These are phyloP conservation scores for Daldinia caldariorum DNA, from an alignment of 495 filamentous ascomycete genomes.

Conservation along the genomic window DNA sequence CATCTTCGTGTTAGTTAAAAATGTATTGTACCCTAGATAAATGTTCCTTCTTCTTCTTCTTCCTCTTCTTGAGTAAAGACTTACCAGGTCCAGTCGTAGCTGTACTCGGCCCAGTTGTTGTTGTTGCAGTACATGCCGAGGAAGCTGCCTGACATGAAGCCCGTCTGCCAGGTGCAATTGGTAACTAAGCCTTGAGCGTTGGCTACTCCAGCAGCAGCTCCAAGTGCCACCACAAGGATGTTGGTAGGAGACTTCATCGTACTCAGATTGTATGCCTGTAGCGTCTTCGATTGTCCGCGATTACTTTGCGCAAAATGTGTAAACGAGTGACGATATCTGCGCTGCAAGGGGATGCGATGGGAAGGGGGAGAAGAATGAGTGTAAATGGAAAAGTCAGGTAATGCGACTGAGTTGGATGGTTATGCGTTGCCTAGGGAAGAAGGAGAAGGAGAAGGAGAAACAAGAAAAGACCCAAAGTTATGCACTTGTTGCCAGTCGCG, in stretches of 20 bases:
- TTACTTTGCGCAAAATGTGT: background rate
- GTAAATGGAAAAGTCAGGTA: background rate
- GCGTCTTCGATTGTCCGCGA: background rate
- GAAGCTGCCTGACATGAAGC: constrained; percentile 36
- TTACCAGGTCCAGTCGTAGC: constrained; percentile 50
- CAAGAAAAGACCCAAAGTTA: background rate
- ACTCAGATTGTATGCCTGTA: background rate
- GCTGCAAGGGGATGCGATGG: background rate
- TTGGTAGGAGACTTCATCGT: constrained; percentile 6
- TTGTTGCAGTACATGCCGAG: constrained; percentile 50
- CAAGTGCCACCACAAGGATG: constrained; percentile 16
- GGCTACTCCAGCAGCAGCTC: constrained; percentile 10
- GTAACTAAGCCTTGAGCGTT: constrained; percentile 38
- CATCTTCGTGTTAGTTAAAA: constrained; percentile 17
- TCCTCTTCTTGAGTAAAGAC: background rate
- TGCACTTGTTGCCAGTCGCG: background rate
- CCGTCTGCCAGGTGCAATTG: constrained; percentile 48
- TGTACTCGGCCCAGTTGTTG: constrained; percentile 41
- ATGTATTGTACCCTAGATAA: background rate
- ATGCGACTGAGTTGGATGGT: background rate
- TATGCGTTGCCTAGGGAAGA: background rate
- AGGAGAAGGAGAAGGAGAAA: background rate
- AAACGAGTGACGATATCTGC: background rate
- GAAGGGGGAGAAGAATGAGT: background rate
- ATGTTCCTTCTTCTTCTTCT: no score